phyloP scores from a whole-genome alignment of 1,139 yeast genomes.

The Candida freyschussii region DNA sequence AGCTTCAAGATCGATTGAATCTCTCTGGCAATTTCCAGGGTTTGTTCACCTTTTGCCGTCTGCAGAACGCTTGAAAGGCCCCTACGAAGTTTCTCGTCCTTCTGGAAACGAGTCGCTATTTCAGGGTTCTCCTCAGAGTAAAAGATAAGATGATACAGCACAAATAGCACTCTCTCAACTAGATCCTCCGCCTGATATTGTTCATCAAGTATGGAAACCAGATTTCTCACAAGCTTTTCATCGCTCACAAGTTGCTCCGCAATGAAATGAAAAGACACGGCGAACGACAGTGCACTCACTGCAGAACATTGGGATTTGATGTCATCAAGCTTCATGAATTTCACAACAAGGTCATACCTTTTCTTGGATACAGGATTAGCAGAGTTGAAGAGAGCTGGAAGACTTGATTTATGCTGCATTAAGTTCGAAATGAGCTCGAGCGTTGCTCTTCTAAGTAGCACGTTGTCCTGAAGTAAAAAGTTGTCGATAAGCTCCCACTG shows the following conservation, averaged over 20 bases:
- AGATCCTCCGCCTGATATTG: slow-evolving; percentile 15
- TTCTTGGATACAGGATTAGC: slow-evolving; percentile 13
- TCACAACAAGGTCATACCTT: slow-evolving; percentile 18
- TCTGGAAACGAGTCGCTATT: slow-evolving; percentile 1
- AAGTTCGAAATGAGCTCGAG: slow-evolving; percentile 23
- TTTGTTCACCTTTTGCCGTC: slow-evolving; percentile 5
- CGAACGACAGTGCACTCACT: slow-evolving; percentile 20
- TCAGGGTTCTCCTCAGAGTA: slow-evolving; percentile 8
- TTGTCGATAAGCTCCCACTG: slow-evolving; percentile 24
- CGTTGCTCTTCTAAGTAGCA: slow-evolving; percentile 17
- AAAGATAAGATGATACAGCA: slow-evolving; percentile 26
- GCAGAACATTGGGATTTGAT: slow-evolving; percentile 23
- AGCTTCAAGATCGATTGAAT: slow-evolving; percentile 5
- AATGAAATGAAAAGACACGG: slow-evolving; percentile 18
- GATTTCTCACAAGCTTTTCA: slow-evolving; percentile 6
- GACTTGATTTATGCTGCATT: slow-evolving; percentile 17
- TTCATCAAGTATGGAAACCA: slow-evolving; percentile 7
- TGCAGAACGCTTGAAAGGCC: slow-evolving; percentile 7
- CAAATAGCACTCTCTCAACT: slow-evolving; percentile 38
- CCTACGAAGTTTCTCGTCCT: slow-evolving; percentile 1
- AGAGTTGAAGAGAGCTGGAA: slow-evolving; percentile 22
- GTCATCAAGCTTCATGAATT: slow-evolving; percentile 19
- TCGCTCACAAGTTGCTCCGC: slow-evolving; percentile 14
- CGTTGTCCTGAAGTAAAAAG: slow-evolving; percentile 12
- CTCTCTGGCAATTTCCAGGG: slow-evolving; percentile 17